Evolutionary conservation across 208 protist species (phyloP).

Genomic region (Wallacemonas sp.): DNA sequence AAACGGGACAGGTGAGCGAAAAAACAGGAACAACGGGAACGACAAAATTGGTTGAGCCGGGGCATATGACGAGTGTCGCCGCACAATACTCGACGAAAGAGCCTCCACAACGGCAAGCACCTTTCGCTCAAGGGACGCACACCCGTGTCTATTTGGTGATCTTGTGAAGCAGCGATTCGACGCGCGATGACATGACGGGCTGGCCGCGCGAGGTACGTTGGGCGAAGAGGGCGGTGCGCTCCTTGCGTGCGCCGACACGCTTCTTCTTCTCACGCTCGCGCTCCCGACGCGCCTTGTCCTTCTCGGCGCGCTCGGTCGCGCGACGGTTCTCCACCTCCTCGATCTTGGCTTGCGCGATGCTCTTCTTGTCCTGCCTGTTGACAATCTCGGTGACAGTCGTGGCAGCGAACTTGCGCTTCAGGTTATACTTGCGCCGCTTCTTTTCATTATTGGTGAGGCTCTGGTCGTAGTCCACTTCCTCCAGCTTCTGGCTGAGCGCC

Average conservation of each 20-base stretch:
- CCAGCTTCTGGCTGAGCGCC: constrained; percentile 45
- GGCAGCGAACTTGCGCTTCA: constrained; percentile 87
- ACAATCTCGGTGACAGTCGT: constrained; percentile 70
- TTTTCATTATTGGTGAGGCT: constrained; percentile 88
- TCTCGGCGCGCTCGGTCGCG: constrained; percentile 50
- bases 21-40: no score
- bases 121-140: constrained; percentile 16
- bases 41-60: no score
- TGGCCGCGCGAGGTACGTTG: constrained; percentile 76
- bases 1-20: no score
- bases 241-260: constrained; percentile 50
- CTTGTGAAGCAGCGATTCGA: constrained; percentile 75
- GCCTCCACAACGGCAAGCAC: constrained; percentile 18
- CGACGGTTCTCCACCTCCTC: constrained; percentile 57
- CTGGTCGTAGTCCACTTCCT: constrained; percentile 83
- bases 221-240: constrained; percentile 56
- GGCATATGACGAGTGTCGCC: no score
- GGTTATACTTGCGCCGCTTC: constrained; percentile 82
- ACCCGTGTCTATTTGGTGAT: constrained; percentile 33
- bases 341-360: constrained; percentile 59
- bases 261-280: constrained; percentile 49
- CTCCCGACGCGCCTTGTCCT: constrained; percentile 37
- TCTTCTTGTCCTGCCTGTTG: constrained; percentile 59
- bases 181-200: constrained; percentile 74
- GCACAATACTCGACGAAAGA: no score